These are phyloP conservation scores for Pseudoturritis turrita DNA, from an alignment of 345 rosid genomes.

Conservation along the genomic window DNA sequence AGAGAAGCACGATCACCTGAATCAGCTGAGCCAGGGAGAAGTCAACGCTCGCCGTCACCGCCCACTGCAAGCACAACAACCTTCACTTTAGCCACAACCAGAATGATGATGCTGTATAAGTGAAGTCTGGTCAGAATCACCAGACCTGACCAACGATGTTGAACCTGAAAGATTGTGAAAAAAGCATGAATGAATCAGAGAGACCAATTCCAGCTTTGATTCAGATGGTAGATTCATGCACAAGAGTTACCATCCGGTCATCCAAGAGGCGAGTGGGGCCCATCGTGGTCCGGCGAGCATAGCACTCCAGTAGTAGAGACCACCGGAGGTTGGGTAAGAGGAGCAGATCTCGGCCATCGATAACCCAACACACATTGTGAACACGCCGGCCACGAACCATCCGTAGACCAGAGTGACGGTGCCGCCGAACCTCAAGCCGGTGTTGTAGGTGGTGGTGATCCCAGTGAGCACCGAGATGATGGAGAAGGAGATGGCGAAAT, in stretches of 20 bases:
- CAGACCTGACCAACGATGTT: constrained; percentile 93
- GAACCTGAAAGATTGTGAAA: constrained; percentile 59
- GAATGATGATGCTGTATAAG: background rate
- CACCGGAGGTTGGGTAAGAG: constrained; percentile 94
- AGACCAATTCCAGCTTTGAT: background rate
- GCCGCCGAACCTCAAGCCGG: constrained; percentile 77
- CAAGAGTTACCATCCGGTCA: constrained; percentile 82
- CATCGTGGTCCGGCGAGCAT: constrained; percentile 84
- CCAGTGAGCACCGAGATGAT: constrained; percentile 89
- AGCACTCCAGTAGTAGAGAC: constrained; percentile 99
- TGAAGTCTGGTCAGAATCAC: background rate
- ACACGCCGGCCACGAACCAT: constrained; percentile 74
- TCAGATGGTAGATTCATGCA: background rate
- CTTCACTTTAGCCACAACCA: background rate
- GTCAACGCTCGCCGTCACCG: constrained; percentile 40
- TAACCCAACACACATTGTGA: constrained; percentile 83
- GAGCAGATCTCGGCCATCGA: constrained; percentile 99
- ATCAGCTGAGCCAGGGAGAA: constrained; percentile 39
- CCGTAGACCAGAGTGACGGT: constrained; percentile 79
- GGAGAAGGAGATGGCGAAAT: constrained; percentile 92
- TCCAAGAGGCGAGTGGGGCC: constrained; percentile 97
- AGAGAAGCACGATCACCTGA: constrained; percentile 61
- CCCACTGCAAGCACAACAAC: constrained; percentile 67
- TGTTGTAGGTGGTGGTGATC: constrained; percentile 84
- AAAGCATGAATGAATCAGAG: constrained; percentile 20